Conservation (phyloP, 2,329 filamentous ascomycete genomes). For the Rasamsonia emersonii region DNA sequence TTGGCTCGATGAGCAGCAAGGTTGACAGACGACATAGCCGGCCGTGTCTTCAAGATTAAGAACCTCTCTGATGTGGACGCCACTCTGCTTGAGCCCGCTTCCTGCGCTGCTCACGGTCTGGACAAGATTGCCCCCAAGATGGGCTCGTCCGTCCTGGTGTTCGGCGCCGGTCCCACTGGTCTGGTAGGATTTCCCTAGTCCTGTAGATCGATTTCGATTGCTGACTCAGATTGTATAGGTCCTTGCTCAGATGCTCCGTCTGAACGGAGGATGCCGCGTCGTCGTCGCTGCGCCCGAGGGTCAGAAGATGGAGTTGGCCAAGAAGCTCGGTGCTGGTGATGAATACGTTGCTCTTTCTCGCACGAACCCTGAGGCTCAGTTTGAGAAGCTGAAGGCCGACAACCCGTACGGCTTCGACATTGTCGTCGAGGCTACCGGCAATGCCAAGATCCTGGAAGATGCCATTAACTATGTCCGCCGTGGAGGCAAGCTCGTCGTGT, state of each 20-base stretch:
- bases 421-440: conserved; percentile 63
- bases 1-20: neutral
- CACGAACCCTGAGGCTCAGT: conserved; percentile 48
- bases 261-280: conserved; percentile 61
- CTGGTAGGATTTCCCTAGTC: conserved; percentile 28
- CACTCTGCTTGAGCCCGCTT: conserved; percentile 60
- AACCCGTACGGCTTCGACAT: conserved; percentile 68
- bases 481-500: conserved; percentile 63
- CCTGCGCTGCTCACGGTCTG: conserved; percentile 59
- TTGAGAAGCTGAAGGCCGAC: conserved; percentile 52
- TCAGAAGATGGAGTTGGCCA: conserved; percentile 62
- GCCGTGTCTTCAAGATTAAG: conserved; percentile 56
- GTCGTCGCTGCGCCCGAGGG: conserved; percentile 61
- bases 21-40: conserved; percentile 23
- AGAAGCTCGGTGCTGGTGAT: conserved; percentile 39
- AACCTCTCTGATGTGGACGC: conserved; percentile 59
- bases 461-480: conserved; percentile 63
- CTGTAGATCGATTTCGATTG: neutral
- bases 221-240: conserved; percentile 16
- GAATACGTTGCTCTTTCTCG: conserved; percentile 40
- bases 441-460: conserved; percentile 59
- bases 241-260: conserved; percentile 54
- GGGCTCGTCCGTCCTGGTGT: conserved; percentile 55
- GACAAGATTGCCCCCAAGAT: conserved; percentile 61
- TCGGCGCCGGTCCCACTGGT: conserved; percentile 60